Conservation (phyloP, 306 rosid genomes). For the barrel medic (Medicago truncatula) region DNA sequence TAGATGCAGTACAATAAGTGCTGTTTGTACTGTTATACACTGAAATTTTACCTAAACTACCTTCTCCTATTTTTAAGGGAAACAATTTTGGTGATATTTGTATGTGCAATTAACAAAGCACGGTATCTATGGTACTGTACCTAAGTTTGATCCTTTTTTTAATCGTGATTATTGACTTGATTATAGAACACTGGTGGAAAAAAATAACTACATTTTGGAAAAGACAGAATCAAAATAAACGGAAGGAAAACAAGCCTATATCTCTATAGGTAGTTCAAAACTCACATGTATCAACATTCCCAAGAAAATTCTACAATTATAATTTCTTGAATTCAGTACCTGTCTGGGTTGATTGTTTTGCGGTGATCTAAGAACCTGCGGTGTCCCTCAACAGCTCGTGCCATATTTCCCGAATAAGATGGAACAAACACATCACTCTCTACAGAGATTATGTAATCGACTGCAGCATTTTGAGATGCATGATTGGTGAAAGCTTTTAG, state of each 20-base stretch:
- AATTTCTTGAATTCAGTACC: slow-evolving; percentile 53
- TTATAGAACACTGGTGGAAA: neutral
- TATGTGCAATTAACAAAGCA: too few relatives aligned
- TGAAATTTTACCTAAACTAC: too few relatives aligned
- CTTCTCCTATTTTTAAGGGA: too few relatives aligned
- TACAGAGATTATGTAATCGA: slow-evolving; percentile 86
- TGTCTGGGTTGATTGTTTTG: slow-evolving; percentile 84
- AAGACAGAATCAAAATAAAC: slow-evolving; percentile 5
- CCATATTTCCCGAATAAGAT: slow-evolving; percentile 93
- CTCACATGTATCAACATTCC: neutral
- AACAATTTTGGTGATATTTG: too few relatives aligned
- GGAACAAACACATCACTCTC: slow-evolving; percentile 93
- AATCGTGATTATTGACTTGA: neutral
- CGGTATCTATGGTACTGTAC: too few relatives aligned
- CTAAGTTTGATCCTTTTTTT: too few relatives aligned
- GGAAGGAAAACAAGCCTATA: slow-evolving; percentile 17
- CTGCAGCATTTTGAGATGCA: slow-evolving; percentile 91
- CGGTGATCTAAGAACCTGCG: slow-evolving; percentile 90
- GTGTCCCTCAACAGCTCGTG: slow-evolving; percentile 96
- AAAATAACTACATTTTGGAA: neutral
- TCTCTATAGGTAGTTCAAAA: slow-evolving; percentile 19
- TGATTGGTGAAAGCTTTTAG: slow-evolving; percentile 75
- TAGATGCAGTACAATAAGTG: too few relatives aligned
- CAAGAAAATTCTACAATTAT: slow-evolving; percentile 4
- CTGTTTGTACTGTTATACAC: too few relatives aligned